Percentiles rank a stretch among this genome's conserved stretches.
Evolutionary conservation across 805 yeast genomes (phyloP).

Genomic region (Ogataea polymorpha): DNA sequence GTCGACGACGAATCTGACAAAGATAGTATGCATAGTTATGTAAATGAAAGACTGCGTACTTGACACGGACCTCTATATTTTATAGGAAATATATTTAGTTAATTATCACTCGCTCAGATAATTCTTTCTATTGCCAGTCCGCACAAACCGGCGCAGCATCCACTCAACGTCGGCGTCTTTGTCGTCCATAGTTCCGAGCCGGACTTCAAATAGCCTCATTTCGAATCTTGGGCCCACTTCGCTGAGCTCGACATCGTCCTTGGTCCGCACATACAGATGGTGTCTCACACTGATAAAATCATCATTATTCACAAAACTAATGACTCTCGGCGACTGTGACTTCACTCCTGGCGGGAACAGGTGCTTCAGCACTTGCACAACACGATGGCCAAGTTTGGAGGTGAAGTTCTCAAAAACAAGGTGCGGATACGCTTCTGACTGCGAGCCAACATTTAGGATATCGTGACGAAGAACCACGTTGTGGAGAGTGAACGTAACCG

Average conservation of each 20-base stretch:
- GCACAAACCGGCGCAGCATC: conserved; percentile 87
- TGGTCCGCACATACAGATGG: conserved; percentile 87
- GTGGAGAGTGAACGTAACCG: conserved; percentile 89
- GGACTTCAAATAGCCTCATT: conserved; percentile 86
- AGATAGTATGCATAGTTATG: conserved; percentile 28
- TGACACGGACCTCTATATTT: conserved; percentile 7
- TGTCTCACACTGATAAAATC: conserved; percentile 95
- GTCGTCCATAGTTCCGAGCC: conserved; percentile 88
- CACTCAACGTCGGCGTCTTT: conserved; percentile 98
- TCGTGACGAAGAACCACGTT: conserved; percentile 95
- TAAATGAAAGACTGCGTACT: conserved; percentile 31
- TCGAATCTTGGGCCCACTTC: conserved; percentile 99
- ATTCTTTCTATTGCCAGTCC: conserved; percentile 95
- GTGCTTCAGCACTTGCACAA: conserved; percentile 76
- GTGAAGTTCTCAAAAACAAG: conserved; percentile 87
- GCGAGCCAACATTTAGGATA: conserved; percentile 77
- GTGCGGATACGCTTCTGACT: conserved; percentile 91
- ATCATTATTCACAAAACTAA: conserved; percentile 84
- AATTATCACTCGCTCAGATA: conserved; percentile 46
- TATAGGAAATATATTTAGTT: neutral
- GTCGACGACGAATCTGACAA: conserved; percentile 21
- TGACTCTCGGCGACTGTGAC: conserved; percentile 84
- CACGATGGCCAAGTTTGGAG: conserved; percentile 77
- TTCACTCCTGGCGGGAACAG: conserved; percentile 97
- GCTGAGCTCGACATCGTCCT: conserved; percentile 84